Evolutionary conservation across 108 stramenopile genomes (phyloP).

Genomic region (Fragilariopsis cylindrus): DNA sequence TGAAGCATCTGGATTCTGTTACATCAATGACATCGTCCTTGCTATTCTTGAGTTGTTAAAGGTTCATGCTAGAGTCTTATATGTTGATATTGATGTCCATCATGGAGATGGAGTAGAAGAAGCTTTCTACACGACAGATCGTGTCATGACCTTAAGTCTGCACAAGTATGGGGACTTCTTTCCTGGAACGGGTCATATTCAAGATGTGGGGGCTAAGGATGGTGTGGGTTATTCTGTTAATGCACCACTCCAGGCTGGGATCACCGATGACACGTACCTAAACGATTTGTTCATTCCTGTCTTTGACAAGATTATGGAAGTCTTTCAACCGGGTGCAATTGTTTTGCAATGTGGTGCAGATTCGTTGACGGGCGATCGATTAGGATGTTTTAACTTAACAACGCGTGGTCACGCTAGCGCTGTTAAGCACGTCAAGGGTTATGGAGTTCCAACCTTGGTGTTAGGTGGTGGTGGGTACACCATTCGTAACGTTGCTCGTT

Average conservation of each 20-base stretch:
- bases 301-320: slow-evolving; percentile 95
- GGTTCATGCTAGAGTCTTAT: slow-evolving; percentile 97
- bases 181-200: slow-evolving; percentile 97
- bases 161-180: slow-evolving; percentile 99
- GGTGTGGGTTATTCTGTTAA: slow-evolving; percentile 96
- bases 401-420: slow-evolving; percentile 92
- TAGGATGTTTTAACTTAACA: slow-evolving; percentile 99
- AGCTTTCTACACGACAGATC: slow-evolving; percentile 99
- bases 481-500: slow-evolving; percentile 97
- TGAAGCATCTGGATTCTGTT: slow-evolving; percentile 97
- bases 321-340: slow-evolving; percentile 95
- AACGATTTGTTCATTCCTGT: slow-evolving; percentile 95
- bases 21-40: slow-evolving; percentile 99
- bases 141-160: slow-evolving; percentile 99
- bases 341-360: slow-evolving; percentile 99
- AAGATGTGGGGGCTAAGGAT: slow-evolving; percentile 94
- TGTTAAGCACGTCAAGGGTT: slow-evolving; percentile 89
- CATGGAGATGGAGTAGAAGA: slow-evolving; percentile 99
- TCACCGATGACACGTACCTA: slow-evolving; percentile 90
- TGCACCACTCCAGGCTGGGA: slow-evolving; percentile 95
- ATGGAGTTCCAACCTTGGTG: slow-evolving; percentile 93
- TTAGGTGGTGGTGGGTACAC: slow-evolving; percentile 99
- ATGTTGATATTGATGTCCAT: slow-evolving; percentile 99
- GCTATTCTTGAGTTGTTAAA: slow-evolving; percentile 99
- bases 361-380: slow-evolving; percentile 95